phyloP scores from a whole-genome alignment of 805 yeast genomes.

The Ogataea henricii region DNA sequence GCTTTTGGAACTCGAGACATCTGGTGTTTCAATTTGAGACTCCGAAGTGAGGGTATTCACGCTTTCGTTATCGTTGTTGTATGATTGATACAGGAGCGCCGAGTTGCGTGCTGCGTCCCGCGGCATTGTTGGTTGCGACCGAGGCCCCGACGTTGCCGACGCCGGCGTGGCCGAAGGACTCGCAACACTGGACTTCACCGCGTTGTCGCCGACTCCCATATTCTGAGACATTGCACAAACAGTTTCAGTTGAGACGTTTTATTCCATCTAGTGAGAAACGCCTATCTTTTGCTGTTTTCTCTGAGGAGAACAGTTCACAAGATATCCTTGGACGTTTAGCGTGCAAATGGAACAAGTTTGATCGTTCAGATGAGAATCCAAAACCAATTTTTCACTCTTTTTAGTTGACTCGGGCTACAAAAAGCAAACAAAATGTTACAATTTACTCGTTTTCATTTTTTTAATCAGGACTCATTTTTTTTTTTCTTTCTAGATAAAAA shows the following conservation, averaged over 20 bases:
- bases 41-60: constrained; percentile 17
- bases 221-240: constrained; percentile 2
- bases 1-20: constrained; percentile 3
- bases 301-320: neutral
- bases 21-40: constrained; percentile 4
- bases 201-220: constrained; percentile 1
- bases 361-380: too few relatives aligned
- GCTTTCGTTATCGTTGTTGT: constrained; percentile 12
- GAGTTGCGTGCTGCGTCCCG: neutral
- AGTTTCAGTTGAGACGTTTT: neutral
- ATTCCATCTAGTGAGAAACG: constrained; percentile 3
- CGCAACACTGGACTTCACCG: neutral
- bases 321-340: neutral
- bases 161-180: neutral
- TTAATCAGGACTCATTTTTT: neutral
- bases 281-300: neutral
- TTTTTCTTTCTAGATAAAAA: neutral
- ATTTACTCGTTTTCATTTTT: neutral
- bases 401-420: neutral
- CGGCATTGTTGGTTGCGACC: neutral
- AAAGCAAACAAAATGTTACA: neutral
- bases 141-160: neutral
- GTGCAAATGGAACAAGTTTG: neutral
- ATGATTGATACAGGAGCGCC: neutral
- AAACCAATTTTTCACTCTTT: neutral